These are phyloP conservation scores for Botryotinia calthae DNA, from an alignment of 2,329 filamentous ascomycete genomes.

Conservation along the genomic window DNA sequence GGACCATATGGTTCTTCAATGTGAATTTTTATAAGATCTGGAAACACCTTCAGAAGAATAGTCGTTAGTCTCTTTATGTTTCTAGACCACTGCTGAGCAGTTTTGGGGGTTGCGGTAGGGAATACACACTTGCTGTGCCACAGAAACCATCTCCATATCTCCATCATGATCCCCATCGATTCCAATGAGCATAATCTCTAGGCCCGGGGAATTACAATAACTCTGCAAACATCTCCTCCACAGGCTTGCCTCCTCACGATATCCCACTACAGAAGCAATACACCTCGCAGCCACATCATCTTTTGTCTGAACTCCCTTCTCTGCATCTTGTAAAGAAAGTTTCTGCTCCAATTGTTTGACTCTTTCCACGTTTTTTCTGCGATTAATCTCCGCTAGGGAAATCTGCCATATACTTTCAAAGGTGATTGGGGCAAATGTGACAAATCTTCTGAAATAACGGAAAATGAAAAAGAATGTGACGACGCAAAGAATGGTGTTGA, in stretches of 20 bases:
- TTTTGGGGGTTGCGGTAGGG: neutral
- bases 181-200: slow-evolving; percentile 25
- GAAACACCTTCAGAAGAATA: slow-evolving; percentile 20
- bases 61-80: slow-evolving; percentile 1
- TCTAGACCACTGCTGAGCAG: neutral
- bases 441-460: slow-evolving; percentile 21
- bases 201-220: slow-evolving; percentile 22
- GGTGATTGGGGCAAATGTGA: slow-evolving; percentile 24
- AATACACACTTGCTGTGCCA: slow-evolving; percentile 23
- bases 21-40: slow-evolving; percentile 25
- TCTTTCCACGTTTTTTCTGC: slow-evolving; percentile 24
- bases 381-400: slow-evolving; percentile 24
- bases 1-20: slow-evolving; percentile 25
- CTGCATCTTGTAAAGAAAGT: slow-evolving; percentile 20
- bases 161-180: slow-evolving; percentile 26
- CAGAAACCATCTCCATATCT: slow-evolving; percentile 28
- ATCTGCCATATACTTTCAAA: slow-evolving; percentile 28
- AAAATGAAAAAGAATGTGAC: slow-evolving; percentile 22
- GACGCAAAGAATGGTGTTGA: slow-evolving; percentile 23
- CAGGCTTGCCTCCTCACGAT: slow-evolving; percentile 24
- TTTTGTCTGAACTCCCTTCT: slow-evolving; percentile 22
- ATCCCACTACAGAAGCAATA: slow-evolving; percentile 26
- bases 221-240: slow-evolving; percentile 26
- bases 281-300: slow-evolving; percentile 20
- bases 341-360: slow-evolving; percentile 20